Percentiles rank a stretch among this genome's conserved stretches.
phyloP scores from a whole-genome alignment of 2,329 filamentous ascomycete genomes.

The Colletotrichum zoysiae region DNA sequence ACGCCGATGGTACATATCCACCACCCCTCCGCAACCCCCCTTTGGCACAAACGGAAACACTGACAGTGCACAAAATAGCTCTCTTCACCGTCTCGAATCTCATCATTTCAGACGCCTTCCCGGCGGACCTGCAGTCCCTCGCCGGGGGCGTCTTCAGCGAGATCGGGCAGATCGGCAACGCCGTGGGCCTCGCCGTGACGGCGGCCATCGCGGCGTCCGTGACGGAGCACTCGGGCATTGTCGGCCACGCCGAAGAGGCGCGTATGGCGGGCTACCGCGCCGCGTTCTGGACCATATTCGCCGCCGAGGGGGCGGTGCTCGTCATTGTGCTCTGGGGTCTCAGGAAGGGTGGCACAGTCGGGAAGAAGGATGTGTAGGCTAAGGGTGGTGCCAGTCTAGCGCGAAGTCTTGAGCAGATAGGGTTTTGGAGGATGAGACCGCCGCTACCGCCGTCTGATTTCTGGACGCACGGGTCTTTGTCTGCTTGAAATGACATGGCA shows the following conservation, averaged over 20 bases:
- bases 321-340: slow-evolving; percentile 57
- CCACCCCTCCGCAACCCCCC: too few relatives aligned
- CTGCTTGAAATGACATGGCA: not conserved
- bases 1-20: slow-evolving; percentile 53
- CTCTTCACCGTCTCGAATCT: slow-evolving; percentile 69
- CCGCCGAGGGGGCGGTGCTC: slow-evolving; percentile 54
- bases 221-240: slow-evolving; percentile 52
- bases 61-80: slow-evolving; percentile 46
- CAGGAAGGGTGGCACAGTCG: slow-evolving; percentile 61
- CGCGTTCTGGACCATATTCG: slow-evolving; percentile 67
- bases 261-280: slow-evolving; percentile 65
- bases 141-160: slow-evolving; percentile 73
- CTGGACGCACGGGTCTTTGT: not conserved
- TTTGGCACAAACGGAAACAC: not conserved
- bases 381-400: not conserved
- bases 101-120: slow-evolving; percentile 67
- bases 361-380: slow-evolving; percentile 54
- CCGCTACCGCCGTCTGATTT: slow-evolving; percentile 9
- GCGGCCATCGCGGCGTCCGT: slow-evolving; percentile 62
- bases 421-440: slow-evolving; percentile 6
- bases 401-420: not conserved
- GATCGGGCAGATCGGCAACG: slow-evolving; percentile 67
- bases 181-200: slow-evolving; percentile 64
- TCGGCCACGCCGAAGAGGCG: slow-evolving; percentile 46
- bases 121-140: slow-evolving; percentile 65